These are phyloP conservation scores for Cyberlindnera euphorbiiphila DNA, from an alignment of 805 yeast genomes.

Conservation along the genomic window DNA sequence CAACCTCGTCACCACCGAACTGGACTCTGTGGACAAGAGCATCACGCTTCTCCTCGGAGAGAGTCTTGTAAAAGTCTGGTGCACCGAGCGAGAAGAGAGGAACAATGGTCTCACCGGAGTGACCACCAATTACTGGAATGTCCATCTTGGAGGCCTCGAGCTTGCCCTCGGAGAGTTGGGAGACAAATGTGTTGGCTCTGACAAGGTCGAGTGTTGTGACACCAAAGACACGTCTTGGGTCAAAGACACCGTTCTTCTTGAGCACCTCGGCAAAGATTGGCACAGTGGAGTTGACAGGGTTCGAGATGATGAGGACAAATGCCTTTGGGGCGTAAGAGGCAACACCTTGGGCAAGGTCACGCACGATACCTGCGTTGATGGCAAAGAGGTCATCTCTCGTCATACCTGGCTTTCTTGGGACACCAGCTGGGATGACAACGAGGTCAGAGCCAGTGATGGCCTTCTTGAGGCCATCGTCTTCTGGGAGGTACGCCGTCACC, in stretches of 20 bases:
- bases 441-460: conserved; percentile 81
- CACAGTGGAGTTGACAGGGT: conserved; percentile 82
- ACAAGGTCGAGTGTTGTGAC: conserved; percentile 78
- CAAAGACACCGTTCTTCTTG: conserved; percentile 65
- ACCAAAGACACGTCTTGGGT: conserved; percentile 77
- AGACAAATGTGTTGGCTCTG: conserved; percentile 60
- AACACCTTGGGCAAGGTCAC: conserved; percentile 67
- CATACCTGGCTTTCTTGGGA: conserved; percentile 88
- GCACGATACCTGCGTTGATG: conserved; percentile 78
- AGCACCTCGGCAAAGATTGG: conserved; percentile 81
- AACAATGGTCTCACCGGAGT: conserved; percentile 79
- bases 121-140: conserved; percentile 81
- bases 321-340: conserved; percentile 69
- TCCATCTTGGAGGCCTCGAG: conserved; percentile 28
- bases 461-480: conserved; percentile 57
- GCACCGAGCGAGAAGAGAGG: conserved; percentile 65
- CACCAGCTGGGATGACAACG: conserved; percentile 87
- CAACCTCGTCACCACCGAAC: conserved; percentile 88
- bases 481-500: conserved; percentile 62
- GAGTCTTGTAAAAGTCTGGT: conserved; percentile 40
- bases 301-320: conserved; percentile 62
- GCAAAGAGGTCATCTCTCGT: conserved; percentile 82
- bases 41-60: conserved; percentile 42
- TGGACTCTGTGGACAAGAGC: conserved; percentile 73
- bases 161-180: conserved; percentile 19